Base-by-base conservation (phyloP, 345 rosid genomes). In the Rhodomyrtus tomentosa region DNA sequence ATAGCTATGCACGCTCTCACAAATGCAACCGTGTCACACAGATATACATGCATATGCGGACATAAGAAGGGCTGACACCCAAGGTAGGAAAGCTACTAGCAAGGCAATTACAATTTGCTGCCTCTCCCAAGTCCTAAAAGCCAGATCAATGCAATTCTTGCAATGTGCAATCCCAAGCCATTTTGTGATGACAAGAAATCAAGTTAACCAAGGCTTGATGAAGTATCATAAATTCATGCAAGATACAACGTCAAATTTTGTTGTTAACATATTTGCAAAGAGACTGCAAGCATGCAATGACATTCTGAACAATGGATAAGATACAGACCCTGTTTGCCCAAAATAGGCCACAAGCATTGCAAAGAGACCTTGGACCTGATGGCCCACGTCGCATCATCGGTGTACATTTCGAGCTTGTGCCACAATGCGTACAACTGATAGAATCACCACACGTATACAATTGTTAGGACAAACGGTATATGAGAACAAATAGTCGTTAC, bases 321-420 rank as follows among this genome's bases (percentile, higher is more conserved):
- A 88, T 80, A 88, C 93, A 25, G 49, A 96, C 99, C 95, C 95
- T 94, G 86, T 92, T 94, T 53, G 96, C 94, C 98, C 98, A 96
- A 87, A 93, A 94, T 27, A 96, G 98, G 52, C 99, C 99, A 88
- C 98, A 96, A 27, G 99, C 99, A 93, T 96, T 96, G 94, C 99
- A 96, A 82, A 96, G 96, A 82, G 99, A 92, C 88, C 98, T 93
- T 53, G 98, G 98, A 81, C 99, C 99, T 73, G 95, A 88, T 81
- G 98, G 99, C 84, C 99, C 99, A 45, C 98, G 98, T 68, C 98
- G 95, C 99, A 96, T 96, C 99, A 96, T 96, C 24, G 99, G 99
- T 68, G 99, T 96, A 68, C 90, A 89, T 85, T 91, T 94, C 59
- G 98, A 95, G 91, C 93, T 93, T 80, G 85, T 91, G 86, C 99